These are phyloP conservation scores for Vickermania ingenoplastis DNA, from an alignment of 208 protist genomes.

Conservation along the genomic window DNA sequence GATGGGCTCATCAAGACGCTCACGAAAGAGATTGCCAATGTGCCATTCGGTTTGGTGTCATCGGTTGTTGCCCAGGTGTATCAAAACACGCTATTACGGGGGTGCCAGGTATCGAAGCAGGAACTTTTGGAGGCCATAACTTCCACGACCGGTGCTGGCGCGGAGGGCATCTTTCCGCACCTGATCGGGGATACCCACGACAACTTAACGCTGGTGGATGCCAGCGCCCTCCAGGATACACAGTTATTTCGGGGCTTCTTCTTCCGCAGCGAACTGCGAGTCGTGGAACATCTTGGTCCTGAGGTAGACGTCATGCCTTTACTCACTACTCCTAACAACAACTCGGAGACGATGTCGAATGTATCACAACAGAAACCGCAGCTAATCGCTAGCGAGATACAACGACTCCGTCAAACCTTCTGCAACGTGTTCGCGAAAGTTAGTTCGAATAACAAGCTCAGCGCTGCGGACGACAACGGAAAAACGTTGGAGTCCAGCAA, in stretches of 20 bases:
- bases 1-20: background rate
- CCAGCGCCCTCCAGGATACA: conserved; percentile 11
- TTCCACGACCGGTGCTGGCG: background rate
- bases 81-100: background rate
- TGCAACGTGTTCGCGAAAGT: background rate
- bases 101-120: background rate
- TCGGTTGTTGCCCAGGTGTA: background rate
- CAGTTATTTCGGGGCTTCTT: conserved; percentile 32
- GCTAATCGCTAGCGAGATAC: background rate
- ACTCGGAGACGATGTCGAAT: too few relatives aligned
- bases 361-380: background rate
- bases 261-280: conserved; percentile 19
- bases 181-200: conserved; percentile 20
- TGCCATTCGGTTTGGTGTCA: background rate
- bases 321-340: conserved; percentile 6
- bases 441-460: background rate
- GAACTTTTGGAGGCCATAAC: background rate
- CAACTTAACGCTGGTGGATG: conserved; percentile 14
- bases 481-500: background rate
- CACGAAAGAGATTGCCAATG: background rate
- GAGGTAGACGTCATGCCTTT: conserved; percentile 19
- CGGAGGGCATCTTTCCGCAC: background rate
- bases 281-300: conserved; percentile 27
- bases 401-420: conserved; percentile 4
- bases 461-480: background rate